Percentiles rank a stretch among this genome's conserved stretches.
phyloP scores from a whole-genome alignment of 352 stramenopile species.

The Halophytophthora batemanensis region DNA sequence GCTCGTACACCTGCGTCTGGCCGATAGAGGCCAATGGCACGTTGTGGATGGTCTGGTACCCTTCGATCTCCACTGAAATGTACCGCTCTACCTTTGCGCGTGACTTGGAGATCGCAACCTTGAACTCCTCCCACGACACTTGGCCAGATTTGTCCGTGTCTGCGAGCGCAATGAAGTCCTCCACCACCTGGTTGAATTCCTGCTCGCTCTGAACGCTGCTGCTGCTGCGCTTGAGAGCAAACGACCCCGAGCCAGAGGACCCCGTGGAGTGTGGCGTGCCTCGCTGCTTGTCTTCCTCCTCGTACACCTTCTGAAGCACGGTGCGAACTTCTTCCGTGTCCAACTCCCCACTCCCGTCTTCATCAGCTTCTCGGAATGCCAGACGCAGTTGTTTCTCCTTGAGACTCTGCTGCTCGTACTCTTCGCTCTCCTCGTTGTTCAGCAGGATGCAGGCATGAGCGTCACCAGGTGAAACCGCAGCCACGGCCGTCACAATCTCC shows the following conservation, averaged over 20 bases:
- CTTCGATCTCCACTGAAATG: constrained; percentile 76
- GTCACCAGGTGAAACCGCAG: constrained; percentile 43
- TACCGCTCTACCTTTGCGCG: constrained; percentile 64
- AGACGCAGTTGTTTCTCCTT: constrained; percentile 86
- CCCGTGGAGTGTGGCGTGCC: constrained; percentile 15
- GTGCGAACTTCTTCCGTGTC: constrained; percentile 73
- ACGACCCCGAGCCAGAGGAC: constrained; percentile 24
- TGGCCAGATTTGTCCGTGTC: constrained; percentile 75
- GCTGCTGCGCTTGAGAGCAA: constrained; percentile 28
- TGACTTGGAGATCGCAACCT: constrained; percentile 77
- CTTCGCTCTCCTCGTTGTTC: constrained; percentile 62
- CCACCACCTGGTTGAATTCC: constrained; percentile 52
- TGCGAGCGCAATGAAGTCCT: constrained; percentile 77
- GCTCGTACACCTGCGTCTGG: constrained; percentile 74
- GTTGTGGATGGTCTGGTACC: constrained; percentile 60
- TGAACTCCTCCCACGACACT: constrained; percentile 88
- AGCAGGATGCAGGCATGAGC: constrained; percentile 62
- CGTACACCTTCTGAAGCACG: constrained; percentile 68
- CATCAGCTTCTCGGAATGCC: constrained; percentile 74
- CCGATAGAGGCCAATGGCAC: constrained; percentile 67
- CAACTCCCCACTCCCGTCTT: constrained; percentile 72
- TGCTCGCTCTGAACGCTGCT: constrained; percentile 56
- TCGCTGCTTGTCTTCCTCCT: constrained; percentile 61
- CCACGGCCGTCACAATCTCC: constrained; percentile 57
- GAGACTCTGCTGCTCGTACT: constrained; percentile 74